phyloP scores from a whole-genome alignment of 352 stramenopile genomes.

The Aphanomyces euteiches region DNA sequence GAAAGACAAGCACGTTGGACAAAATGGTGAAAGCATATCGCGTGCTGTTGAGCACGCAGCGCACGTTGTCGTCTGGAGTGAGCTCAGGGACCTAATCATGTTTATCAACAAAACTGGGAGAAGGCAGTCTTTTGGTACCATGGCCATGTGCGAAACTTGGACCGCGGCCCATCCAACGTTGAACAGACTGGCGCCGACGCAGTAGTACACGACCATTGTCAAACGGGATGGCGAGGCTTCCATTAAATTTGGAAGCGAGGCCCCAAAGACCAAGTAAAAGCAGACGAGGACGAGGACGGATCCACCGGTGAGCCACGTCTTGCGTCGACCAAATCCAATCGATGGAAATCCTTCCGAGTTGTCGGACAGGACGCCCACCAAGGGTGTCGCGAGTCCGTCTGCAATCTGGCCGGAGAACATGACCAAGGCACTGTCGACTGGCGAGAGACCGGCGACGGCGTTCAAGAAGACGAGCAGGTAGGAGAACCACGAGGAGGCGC shows the following conservation, averaged over 20 bases:
- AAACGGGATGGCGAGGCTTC: constrained; percentile 47
- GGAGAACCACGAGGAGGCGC: constrained; percentile 83
- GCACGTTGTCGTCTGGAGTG: constrained; percentile 69
- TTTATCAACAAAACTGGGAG: background rate
- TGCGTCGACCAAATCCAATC: constrained; percentile 65
- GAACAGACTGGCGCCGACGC: constrained; percentile 67
- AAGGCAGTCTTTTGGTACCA: constrained; percentile 40
- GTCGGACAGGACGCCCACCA: constrained; percentile 76
- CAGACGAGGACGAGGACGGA: constrained; percentile 70
- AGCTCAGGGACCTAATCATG: constrained; percentile 58
- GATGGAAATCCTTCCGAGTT: constrained; percentile 53
- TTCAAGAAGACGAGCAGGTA: constrained; percentile 79
- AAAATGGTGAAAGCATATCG: constrained; percentile 84
- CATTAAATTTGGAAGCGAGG: constrained; percentile 60
- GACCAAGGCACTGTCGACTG: constrained; percentile 73
- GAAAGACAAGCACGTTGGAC: constrained; percentile 84
- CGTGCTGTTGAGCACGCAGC: constrained; percentile 75
- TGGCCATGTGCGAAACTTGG: constrained; percentile 82
- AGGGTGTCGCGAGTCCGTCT: constrained; percentile 69
- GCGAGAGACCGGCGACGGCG: constrained; percentile 51
- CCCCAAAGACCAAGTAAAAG: constrained; percentile 82
- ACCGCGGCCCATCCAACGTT: constrained; percentile 82
- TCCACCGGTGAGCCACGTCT: constrained; percentile 69
- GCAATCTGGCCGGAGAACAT: constrained; percentile 86
- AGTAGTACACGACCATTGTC: constrained; percentile 73